These are phyloP conservation scores for Venustampulla echinocandica DNA, from an alignment of 495 filamentous ascomycete genomes.

Conservation along the genomic window DNA sequence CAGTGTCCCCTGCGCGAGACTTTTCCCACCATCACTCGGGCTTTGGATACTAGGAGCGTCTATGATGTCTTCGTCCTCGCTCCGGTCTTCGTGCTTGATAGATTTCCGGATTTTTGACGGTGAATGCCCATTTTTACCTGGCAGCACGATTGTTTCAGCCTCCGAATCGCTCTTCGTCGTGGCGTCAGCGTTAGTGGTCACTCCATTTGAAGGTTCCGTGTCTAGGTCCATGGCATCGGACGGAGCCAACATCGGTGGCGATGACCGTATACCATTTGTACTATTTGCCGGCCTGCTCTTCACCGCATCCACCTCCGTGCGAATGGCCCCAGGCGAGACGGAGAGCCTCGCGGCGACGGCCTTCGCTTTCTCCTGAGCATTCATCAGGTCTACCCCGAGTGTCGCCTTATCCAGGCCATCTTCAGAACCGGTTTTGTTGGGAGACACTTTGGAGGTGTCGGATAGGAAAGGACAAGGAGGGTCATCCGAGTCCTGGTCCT, in stretches of 20 bases:
- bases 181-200: constrained; percentile 26
- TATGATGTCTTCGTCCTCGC: constrained; percentile 36
- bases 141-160: constrained; percentile 71
- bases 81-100: constrained; percentile 62
- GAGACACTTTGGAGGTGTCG: constrained; percentile 25
- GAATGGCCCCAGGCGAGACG: constrained; percentile 2
- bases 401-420: constrained; percentile 17
- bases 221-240: constrained; percentile 17
- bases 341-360: constrained; percentile 7
- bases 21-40: constrained; percentile 19
- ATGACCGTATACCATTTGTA: constrained; percentile 20
- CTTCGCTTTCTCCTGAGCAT: constrained; percentile 12
- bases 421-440: constrained; percentile 15
- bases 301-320: constrained; percentile 7
- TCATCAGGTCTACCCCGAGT: constrained; percentile 21
- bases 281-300: constrained; percentile 7
- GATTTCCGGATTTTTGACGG: constrained; percentile 59
- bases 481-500: constrained; percentile 20
- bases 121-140: constrained; percentile 61
- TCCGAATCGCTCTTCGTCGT: constrained; percentile 58
- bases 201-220: constrained; percentile 9
- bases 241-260: constrained; percentile 10
- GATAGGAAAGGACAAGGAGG: constrained; percentile 21
- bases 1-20: constrained; percentile 12
- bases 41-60: constrained; percentile 25